These are phyloP conservation scores for Whalleya microplaca DNA, from an alignment of 2,329 filamentous ascomycete genomes.

Conservation along the genomic window DNA sequence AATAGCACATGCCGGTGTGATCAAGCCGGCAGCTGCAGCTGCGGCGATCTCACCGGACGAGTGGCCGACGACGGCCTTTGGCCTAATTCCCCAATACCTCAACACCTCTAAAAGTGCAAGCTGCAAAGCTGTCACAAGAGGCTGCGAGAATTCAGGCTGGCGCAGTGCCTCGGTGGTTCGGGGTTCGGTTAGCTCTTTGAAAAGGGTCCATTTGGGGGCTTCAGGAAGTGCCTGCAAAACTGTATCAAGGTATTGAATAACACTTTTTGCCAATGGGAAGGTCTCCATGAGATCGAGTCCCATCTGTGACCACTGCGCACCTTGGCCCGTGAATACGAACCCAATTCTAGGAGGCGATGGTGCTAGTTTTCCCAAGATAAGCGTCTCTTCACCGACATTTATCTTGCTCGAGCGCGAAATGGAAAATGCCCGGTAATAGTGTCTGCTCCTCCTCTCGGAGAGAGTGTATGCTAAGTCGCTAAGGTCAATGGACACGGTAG, in stretches of 20 bases:
- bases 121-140: constrained; percentile 24
- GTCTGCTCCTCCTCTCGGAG: constrained; percentile 24
- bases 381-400: background rate
- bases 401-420: constrained; percentile 9
- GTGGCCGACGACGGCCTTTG: constrained; percentile 21
- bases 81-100: constrained; percentile 11
- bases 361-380: background rate
- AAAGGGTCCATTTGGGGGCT: constrained; percentile 28
- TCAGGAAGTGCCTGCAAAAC: constrained; percentile 11
- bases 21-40: constrained; percentile 12
- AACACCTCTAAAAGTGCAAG: constrained; percentile 13
- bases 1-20: constrained; percentile 11
- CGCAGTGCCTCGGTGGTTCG: constrained; percentile 17
- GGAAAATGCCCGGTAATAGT: constrained; percentile 30
- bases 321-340: constrained; percentile 31
- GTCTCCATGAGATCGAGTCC: constrained; percentile 14
- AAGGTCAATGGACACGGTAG: constrained; percentile 25
- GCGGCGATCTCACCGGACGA: constrained; percentile 31
- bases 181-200: constrained; percentile 24
- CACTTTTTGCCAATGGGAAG: constrained; percentile 4
- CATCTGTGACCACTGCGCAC: constrained; percentile 32
- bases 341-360: constrained; percentile 3
- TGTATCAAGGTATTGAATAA: constrained; percentile 24
- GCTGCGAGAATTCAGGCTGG: constrained; percentile 27
- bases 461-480: constrained; percentile 37